Evolutionary conservation across 2,329 filamentous ascomycete genomes (phyloP).

Genomic region (Pseudogymnoascus sp.): DNA sequence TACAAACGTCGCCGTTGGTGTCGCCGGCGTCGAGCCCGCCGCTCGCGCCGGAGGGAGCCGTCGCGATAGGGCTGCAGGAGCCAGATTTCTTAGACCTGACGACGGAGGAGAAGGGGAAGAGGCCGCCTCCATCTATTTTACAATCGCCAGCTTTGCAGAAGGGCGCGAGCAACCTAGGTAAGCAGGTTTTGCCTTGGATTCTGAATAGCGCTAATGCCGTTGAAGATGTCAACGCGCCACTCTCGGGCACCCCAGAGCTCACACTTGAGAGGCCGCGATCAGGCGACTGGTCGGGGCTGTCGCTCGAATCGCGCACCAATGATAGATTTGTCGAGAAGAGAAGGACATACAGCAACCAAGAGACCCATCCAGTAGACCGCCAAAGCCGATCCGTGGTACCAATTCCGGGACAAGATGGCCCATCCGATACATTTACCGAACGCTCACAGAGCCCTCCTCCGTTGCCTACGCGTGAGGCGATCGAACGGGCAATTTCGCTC

Average conservation of each 20-base stretch:
- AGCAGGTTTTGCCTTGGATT: constrained; percentile 7
- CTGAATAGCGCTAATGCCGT: constrained; percentile 15
- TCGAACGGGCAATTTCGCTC: constrained; percentile 74
- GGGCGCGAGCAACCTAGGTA: constrained; percentile 27
- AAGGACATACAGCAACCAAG: constrained; percentile 16
- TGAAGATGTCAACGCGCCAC: constrained; percentile 38
- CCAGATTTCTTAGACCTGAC: constrained; percentile 63
- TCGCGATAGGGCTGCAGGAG: constrained; percentile 50
- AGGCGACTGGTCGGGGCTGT: constrained; percentile 43
- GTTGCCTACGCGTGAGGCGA: constrained; percentile 63
- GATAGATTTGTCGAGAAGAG: constrained; percentile 44
- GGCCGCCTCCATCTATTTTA: constrained; percentile 42
- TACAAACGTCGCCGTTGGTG: constrained; percentile 91
- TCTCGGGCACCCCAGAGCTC: constrained; percentile 47
- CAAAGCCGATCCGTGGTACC: constrained; percentile 33
- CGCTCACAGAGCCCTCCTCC: constrained; percentile 73
- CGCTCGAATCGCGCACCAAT: constrained; percentile 41
- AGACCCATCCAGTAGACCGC: constrained; percentile 30
- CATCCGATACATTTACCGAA: constrained; percentile 34
- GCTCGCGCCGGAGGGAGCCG: constrained; percentile 42
- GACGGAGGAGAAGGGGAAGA: constrained; percentile 28
- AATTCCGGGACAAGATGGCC: constrained; percentile 23
- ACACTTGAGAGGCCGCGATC: constrained; percentile 39
- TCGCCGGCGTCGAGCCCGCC: constrained; percentile 83
- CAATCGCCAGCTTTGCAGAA: constrained; percentile 29